Evolutionary conservation across 2,329 filamentous ascomycete genomes (phyloP).

Genomic region (Fusarium incarnatum): DNA sequence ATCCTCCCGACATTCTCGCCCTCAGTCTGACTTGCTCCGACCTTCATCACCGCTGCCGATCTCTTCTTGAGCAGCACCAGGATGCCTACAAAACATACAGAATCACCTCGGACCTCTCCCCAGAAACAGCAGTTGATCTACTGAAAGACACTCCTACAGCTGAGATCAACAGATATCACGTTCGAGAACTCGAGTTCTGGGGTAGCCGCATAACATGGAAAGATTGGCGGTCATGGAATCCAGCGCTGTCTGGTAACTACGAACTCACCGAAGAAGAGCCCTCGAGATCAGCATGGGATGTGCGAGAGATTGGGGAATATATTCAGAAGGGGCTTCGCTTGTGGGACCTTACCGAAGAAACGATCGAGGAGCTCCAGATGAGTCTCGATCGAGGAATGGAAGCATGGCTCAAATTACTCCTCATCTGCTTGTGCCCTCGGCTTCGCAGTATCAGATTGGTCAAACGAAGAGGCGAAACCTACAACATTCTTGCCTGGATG

Average conservation of each 20-base stretch:
- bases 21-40: slow-evolving; percentile 22
- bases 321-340: background rate
- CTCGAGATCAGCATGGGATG: background rate
- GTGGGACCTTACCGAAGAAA: slow-evolving; percentile 4
- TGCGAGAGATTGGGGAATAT: background rate
- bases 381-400: slow-evolving; percentile 13
- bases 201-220: slow-evolving; percentile 20
- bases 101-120: slow-evolving; percentile 13
- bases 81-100: slow-evolving; percentile 1
- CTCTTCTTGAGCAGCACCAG: slow-evolving; percentile 6
- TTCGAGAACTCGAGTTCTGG: slow-evolving; percentile 36
- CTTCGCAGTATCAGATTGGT: slow-evolving; percentile 23
- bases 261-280: background rate
- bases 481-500: slow-evolving; percentile 8
- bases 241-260: background rate
- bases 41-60: slow-evolving; percentile 1
- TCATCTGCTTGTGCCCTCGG: slow-evolving; percentile 30
- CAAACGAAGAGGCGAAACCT: background rate
- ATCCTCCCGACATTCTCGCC: background rate
- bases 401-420: slow-evolving; percentile 29
- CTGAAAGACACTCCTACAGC: background rate
- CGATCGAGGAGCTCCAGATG: background rate
- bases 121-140: background rate
- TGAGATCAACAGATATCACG: slow-evolving; percentile 20
- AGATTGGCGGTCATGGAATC: slow-evolving; percentile 25